Base-by-base conservation (phyloP, 2,329 filamentous ascomycete genomes). In the Colletotrichum shisoi region DNA sequence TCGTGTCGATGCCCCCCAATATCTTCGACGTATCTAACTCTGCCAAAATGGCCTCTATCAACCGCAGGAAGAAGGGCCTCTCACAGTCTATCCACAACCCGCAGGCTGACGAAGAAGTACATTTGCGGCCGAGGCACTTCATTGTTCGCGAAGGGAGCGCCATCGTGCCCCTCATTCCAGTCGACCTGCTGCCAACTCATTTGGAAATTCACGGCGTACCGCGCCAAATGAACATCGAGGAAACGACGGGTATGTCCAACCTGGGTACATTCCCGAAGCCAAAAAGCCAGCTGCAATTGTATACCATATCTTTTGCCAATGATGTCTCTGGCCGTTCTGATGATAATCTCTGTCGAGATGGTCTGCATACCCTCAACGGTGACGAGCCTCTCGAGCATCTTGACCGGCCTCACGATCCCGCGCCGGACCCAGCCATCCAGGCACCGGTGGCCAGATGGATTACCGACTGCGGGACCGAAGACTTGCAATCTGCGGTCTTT, bases 121-220 rank as follows among this genome's bases (percentile, higher is more conserved):
- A 24, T 2, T 68, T 73, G 19, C 64, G 67, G 3, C 75, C 75
- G 3, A 71, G 70, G 9, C 77, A 81, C 71, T 84, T 82, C 72
- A 67, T 84, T 44, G 75, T 81, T 64, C 78, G 81, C 44, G 58
- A 64, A 13, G 42, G 31, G 19, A 78, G 76, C 3, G 73, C 74
- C 7, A 77, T 83, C 3, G 83, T 87, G 1, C 85, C 85, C 7
- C 78, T 87, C n/a, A 77, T 87, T n/a, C 79, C 84, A 0, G 73
- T 81, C 13, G 84, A 87, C 71, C 78, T 85, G 67, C 79, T 87
- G 0, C 84, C 84, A 0, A 72, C 75, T 1, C 81, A 81, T 76
- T 69, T 85, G 4, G 74, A 80, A 5, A 72, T 84, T 12, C 64
- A 76, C 40, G 81, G 79, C 27, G 75, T 83, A 3, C 82, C 83